A percentile compares a stretch with the other conserved stretches of the same genome.
Conservation (phyloP, 2,329 filamentous ascomycete species). For the Talaromyces atroroseus region DNA sequence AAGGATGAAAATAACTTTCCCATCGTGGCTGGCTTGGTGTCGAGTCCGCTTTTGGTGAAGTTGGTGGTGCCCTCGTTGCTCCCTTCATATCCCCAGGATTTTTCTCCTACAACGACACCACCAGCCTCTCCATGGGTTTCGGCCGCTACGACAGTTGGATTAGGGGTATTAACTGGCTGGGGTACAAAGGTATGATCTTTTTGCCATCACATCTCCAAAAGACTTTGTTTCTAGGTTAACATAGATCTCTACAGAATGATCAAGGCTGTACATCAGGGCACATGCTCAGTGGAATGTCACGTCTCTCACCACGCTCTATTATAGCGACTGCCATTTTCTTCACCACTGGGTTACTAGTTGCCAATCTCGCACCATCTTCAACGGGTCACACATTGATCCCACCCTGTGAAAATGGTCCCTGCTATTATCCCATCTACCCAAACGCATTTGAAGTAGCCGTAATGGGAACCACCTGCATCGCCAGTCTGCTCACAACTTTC, state of each 20-base stretch:
- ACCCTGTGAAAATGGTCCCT: conserved; percentile 37
- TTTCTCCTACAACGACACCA: conserved; percentile 19
- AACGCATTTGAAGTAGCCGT: conserved; percentile 29
- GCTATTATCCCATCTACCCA: conserved; percentile 45
- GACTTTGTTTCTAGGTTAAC: neutral
- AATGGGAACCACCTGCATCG: conserved; percentile 26
- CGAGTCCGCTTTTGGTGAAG: conserved; percentile 40
- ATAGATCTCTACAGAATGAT: conserved; percentile 30
- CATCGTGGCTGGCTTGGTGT: conserved; percentile 43
- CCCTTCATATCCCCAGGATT: conserved; percentile 36
- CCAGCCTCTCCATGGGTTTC: conserved; percentile 20
- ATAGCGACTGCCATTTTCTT: conserved; percentile 45
- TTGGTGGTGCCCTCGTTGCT: conserved; percentile 41
- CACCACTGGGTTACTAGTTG: conserved; percentile 38
- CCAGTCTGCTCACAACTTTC: conserved; percentile 29
- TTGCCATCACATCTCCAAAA: neutral
- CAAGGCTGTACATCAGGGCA: conserved; percentile 52
- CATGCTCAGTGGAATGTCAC: conserved; percentile 50
- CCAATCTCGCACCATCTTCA: conserved; percentile 25
- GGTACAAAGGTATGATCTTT: conserved; percentile 45
- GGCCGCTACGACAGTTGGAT: conserved; percentile 34
- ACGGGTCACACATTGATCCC: conserved; percentile 34
- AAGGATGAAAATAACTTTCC: conserved; percentile 33
- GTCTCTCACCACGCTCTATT: conserved; percentile 46
- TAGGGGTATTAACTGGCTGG: conserved; percentile 46